Evolutionary conservation across 345 rosid species (phyloP).

Genomic region (Heritiera littoralis): DNA sequence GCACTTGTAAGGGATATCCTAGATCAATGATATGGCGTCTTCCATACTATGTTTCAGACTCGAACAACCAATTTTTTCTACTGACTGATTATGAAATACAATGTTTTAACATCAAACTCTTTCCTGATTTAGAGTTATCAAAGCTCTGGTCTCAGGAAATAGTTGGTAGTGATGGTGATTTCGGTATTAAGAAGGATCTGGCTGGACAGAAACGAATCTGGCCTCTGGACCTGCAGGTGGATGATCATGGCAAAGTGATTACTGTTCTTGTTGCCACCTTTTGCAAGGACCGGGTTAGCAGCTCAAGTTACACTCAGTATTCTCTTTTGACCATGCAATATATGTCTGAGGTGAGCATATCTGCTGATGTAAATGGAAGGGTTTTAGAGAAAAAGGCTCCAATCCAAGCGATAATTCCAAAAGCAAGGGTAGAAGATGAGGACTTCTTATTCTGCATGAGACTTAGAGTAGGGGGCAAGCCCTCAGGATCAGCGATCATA

Average conservation of each 20-base stretch:
- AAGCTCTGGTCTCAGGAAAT: constrained; percentile 81
- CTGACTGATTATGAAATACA: constrained; percentile 77
- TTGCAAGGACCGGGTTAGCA: constrained; percentile 84
- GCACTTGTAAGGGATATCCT: constrained; percentile 66
- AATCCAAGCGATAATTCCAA: constrained; percentile 90
- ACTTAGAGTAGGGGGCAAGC: constrained; percentile 84
- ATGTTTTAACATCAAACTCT: constrained; percentile 51
- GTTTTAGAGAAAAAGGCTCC: constrained; percentile 88
- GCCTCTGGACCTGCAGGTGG: constrained; percentile 89
- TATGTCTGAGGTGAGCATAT: constrained; percentile 48
- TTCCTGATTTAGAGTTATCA: constrained; percentile 47
- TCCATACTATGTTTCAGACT: constrained; percentile 36
- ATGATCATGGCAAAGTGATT: constrained; percentile 71
- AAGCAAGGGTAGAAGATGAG: constrained; percentile 94
- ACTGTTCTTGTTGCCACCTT: constrained; percentile 87
- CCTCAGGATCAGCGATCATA: constrained; percentile 80
- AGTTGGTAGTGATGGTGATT: constrained; percentile 76
- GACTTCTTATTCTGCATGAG: constrained; percentile 85
- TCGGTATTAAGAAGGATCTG: constrained; percentile 81
- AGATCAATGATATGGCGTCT: constrained; percentile 78
- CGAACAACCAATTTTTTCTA: constrained; percentile 56
- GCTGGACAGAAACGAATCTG: constrained; percentile 92
- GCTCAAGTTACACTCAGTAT: constrained; percentile 93
- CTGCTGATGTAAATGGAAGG: constrained; percentile 47
- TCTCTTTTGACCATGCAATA: constrained; percentile 86